A percentile compares a stretch with the other conserved stretches of the same genome.
phyloP scores from a whole-genome alignment of 208 protist genomes.

The Leishmania tarentolae region DNA sequence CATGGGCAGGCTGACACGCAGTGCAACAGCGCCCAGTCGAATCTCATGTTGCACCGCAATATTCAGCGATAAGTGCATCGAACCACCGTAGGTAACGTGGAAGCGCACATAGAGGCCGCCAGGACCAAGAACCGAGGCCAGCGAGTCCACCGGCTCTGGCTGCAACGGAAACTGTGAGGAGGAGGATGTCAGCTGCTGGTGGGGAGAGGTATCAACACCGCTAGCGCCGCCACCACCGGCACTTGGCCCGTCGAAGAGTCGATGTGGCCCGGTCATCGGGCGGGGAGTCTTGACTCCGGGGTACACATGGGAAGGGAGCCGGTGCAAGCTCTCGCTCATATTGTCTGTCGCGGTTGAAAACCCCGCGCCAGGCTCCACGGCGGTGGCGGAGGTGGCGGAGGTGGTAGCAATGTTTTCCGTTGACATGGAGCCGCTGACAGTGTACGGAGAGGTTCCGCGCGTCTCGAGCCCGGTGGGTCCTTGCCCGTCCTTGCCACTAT shows the following conservation, averaged over 20 bases:
- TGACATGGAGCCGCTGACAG: conserved; percentile 3
- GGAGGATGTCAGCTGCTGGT: not conserved
- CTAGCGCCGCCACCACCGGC: not conserved
- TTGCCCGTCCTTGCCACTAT: conserved; percentile 2
- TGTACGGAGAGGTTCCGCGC: conserved; percentile 4
- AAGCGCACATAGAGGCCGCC: conserved; percentile 70
- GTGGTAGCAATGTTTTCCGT: conserved; percentile 6
- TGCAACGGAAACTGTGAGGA: conserved; percentile 19
- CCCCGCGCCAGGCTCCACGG: not conserved
- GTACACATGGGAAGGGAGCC: conserved; percentile 10
- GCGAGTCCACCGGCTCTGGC: conserved; percentile 29
- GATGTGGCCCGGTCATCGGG: conserved; percentile 2
- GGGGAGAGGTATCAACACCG: not conserved
- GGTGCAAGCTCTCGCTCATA: conserved; percentile 22
- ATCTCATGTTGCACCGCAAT: conserved; percentile 62
- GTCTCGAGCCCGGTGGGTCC: not conserved
- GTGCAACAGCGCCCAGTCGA: conserved; percentile 35
- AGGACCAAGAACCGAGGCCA: conserved; percentile 53
- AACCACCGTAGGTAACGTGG: conserved; percentile 85
- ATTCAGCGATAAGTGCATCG: conserved; percentile 56
- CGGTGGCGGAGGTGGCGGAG: conserved; percentile 9
- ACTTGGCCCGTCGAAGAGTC: conserved; percentile 1
- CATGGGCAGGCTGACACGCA: conserved; percentile 72
- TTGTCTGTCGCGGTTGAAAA: not conserved
- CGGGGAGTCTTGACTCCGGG: conserved; percentile 11